Conservation (phyloP, 495 filamentous ascomycete species). For the Aspergillus cavernicola region DNA sequence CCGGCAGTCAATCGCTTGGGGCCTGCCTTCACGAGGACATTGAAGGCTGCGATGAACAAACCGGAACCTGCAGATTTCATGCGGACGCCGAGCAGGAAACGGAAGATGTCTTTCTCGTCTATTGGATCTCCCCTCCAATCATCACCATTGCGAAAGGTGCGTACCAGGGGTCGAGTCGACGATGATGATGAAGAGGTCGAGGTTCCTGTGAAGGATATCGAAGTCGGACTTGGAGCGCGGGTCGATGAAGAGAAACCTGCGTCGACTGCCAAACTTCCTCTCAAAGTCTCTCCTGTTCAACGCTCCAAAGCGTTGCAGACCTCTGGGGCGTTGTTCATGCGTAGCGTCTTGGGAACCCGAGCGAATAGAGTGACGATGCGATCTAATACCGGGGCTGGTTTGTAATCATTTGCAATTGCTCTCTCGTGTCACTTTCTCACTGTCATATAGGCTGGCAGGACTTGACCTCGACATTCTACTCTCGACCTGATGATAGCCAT, state of each 20-base stretch:
- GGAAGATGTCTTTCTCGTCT: conserved; percentile 44
- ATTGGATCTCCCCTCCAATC: conserved; percentile 52
- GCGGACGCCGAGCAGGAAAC: conserved; percentile 40
- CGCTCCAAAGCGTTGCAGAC: conserved; percentile 42
- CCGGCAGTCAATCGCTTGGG: conserved; percentile 57
- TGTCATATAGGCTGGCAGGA: conserved; percentile 60
- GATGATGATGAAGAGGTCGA: conserved; percentile 37
- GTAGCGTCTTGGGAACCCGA: conserved; percentile 35
- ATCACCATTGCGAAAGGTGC: conserved; percentile 49
- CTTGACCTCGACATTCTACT: conserved; percentile 70
- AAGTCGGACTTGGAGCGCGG: conserved; percentile 18
- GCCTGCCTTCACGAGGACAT: conserved; percentile 41
- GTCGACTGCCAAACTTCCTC: conserved; percentile 19
- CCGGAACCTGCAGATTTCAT: conserved; percentile 30
- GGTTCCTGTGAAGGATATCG: conserved; percentile 29
- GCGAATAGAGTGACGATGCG: conserved; percentile 34
- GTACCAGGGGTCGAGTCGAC: conserved; percentile 27
- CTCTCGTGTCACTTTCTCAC: conserved; percentile 19
- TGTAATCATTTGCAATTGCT: conserved; percentile 11
- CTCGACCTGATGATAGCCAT: conserved; percentile 60
- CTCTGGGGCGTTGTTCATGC: conserved; percentile 38
- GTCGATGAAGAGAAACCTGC: conserved; percentile 13
- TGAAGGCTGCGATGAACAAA: conserved; percentile 31
- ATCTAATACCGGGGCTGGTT: conserved; percentile 43
- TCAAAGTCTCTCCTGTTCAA: conserved; percentile 36